phyloP scores from a whole-genome alignment of 495 filamentous ascomycete species.

The Cladorrhinum samala region DNA sequence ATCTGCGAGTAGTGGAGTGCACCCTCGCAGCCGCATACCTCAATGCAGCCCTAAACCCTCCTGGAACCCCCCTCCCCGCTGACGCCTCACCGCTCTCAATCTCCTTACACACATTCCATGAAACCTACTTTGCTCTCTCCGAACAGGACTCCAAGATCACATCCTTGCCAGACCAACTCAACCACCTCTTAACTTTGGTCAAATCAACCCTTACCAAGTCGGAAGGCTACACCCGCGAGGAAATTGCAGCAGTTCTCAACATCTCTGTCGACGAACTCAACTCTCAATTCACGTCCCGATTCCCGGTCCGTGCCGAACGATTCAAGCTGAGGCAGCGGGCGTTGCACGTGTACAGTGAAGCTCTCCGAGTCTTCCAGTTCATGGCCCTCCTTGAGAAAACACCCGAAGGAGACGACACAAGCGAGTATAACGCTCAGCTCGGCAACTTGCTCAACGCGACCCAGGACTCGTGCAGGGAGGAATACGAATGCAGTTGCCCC shows the following conservation, averaged over 20 bases:
- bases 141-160: conserved; percentile 30
- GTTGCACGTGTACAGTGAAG: conserved; percentile 84
- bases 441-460: conserved; percentile 87
- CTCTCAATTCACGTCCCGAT: conserved; percentile 67
- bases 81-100: conserved; percentile 81
- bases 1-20: conserved; percentile 93
- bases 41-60: conserved; percentile 45
- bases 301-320: conserved; percentile 80
- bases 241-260: conserved; percentile 69
- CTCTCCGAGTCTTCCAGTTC: conserved; percentile 79
- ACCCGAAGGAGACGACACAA: conserved; percentile 38
- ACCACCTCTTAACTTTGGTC: conserved; percentile 58
- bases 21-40: conserved; percentile 73
- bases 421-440: conserved; percentile 59
- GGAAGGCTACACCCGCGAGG: conserved; percentile 80
- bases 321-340: conserved; percentile 86
- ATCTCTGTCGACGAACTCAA: conserved; percentile 66
- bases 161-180: conserved; percentile 46
- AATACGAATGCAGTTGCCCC: conserved; percentile 84
- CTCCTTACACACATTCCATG: conserved; percentile 80
- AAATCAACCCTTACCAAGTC: conserved; percentile 60
- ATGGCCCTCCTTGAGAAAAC: conserved; percentile 56
- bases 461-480: conserved; percentile 73
- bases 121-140: conserved; percentile 64
- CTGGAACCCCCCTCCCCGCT: conserved; percentile 58